These are phyloP conservation scores for Zea luxurians DNA, from an alignment of 176 grass and related monocot species.

Conservation along the genomic window DNA sequence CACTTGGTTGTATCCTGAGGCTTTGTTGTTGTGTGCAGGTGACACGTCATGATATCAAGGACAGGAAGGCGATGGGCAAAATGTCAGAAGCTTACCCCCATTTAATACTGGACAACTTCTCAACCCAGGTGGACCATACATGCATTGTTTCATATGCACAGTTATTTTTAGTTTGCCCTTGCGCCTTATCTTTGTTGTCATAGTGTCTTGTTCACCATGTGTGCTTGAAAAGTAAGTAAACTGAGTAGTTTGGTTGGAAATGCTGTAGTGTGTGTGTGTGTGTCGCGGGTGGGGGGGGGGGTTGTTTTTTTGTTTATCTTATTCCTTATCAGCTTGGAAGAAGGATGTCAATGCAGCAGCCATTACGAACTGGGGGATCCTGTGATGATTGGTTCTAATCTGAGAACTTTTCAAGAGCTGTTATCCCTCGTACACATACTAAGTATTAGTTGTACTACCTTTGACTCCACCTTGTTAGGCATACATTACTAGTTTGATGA, in stretches of 20 bases:
- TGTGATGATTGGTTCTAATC: not conserved
- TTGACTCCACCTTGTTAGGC: constrained; percentile 3
- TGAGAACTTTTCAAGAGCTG: not conserved
- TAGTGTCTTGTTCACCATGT: not conserved
- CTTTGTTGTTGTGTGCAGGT: constrained; percentile 49
- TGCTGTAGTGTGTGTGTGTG: not conserved
- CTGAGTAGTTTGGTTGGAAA: not conserved
- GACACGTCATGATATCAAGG: constrained; percentile 87
- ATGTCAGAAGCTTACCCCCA: constrained; percentile 98
- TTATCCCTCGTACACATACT: not conserved
- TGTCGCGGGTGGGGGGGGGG: too few relatives aligned
- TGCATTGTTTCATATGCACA: constrained; percentile 14
- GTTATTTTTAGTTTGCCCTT: not conserved
- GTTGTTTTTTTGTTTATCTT: not conserved
- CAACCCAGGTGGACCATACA: constrained; percentile 51
- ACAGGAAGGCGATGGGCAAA: constrained; percentile 84
- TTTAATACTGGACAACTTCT: constrained; percentile 84
- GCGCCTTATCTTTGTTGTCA: not conserved
- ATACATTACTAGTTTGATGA: not conserved
- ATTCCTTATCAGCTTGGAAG: not conserved
- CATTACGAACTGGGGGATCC: not conserved
- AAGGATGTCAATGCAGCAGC: not conserved
- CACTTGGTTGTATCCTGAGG: constrained; percentile 9
- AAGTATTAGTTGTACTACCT: not conserved
- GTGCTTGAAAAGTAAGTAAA: not conserved